Conservation (phyloP, 2,329 filamentous ascomycete species). For the Plenodomus tracheiphilus region DNA sequence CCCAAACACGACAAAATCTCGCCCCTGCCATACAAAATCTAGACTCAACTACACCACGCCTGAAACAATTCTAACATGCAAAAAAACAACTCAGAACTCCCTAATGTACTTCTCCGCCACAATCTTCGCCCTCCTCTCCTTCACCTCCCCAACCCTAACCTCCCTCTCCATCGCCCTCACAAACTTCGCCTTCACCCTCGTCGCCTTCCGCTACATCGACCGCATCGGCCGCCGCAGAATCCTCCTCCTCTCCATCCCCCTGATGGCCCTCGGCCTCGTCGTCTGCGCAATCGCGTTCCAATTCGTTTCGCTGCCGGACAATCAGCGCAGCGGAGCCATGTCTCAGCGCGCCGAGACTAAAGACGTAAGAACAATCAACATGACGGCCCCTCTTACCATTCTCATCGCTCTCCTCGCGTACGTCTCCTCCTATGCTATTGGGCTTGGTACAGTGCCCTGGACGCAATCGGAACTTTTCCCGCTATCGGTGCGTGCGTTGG, state of each 20-base stretch:
- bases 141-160: conserved; percentile 50
- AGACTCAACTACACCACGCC: not conserved
- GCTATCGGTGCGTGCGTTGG: conserved; percentile 70
- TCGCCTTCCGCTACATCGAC: conserved; percentile 52
- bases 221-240: conserved; percentile 57
- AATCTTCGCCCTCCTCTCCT: conserved; percentile 53
- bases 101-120: conserved; percentile 55
- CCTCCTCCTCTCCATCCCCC: conserved; percentile 78
- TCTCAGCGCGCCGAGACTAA: not conserved
- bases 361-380: not conserved
- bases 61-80: no score
- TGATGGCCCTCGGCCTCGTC: conserved; percentile 77
- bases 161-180: conserved; percentile 50
- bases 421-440: conserved; percentile 82
- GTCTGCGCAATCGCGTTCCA: conserved; percentile 74
- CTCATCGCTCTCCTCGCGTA: conserved; percentile 79
- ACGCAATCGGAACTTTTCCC: conserved; percentile 93
- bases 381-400: conserved; percentile 54
- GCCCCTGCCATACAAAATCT: not conserved
- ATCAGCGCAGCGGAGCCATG: no score
- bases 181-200: conserved; percentile 52
- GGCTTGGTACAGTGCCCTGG: conserved; percentile 92
- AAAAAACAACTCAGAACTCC: no score
- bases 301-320: conserved; percentile 56
- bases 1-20: not conserved